Base-by-base conservation (phyloP, 495 filamentous ascomycete genomes). In the Stereocaulon alpinum region DNA sequence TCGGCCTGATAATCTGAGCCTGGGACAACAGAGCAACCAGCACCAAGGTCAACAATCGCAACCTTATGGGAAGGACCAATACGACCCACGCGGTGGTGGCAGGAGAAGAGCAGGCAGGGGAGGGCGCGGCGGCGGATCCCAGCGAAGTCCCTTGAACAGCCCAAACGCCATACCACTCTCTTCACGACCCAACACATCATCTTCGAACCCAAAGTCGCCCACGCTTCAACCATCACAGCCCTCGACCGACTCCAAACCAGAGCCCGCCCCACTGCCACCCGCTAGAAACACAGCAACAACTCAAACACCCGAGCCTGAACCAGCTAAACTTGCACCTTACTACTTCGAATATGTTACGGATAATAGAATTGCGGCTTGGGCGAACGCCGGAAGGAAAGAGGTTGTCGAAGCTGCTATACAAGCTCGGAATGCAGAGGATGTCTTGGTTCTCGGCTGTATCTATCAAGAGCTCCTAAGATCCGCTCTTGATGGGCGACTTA, bases 391-490 rank as follows among this genome's bases (percentile, higher is more conserved):
- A 40, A 76, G 73, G 55, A 65, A 73, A 51, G 70, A 66, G 2
- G 61, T 85, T 12, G 67, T 83, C 15, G 71, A 76, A 10, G 64
- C 65, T 41, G 78, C 81, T 7, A 56, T 66, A 4, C 64, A 81
- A 60, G 84, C 82, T 29, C 79, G 80, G 49, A 71, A 79, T 32
- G 78, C 85, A 61, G 79, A 85, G 61, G 87, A 95, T 68, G 67
- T 80, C 22, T 68, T 83, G 40, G 76, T 77, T 57, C 74, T 96
- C 34, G 79, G 82, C 37, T 80, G 77, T 12, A 73, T 96, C 24
- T 91, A 91, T 62, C 89, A 96, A 69, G 94, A 99, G 67, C 76
- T 97, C 27, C 77, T 93, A 22, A 78, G 81, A 47, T 81, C 88
- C 43, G 83, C 82, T 44, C 68, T 91, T 9, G 85, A 90, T 63